A percentile compares a stretch with the other conserved stretches of the same genome.
These are phyloP conservation scores for Thielaviopsis cerberus DNA, from an alignment of 2,329 filamentous ascomycete genomes.

Conservation along the genomic window DNA sequence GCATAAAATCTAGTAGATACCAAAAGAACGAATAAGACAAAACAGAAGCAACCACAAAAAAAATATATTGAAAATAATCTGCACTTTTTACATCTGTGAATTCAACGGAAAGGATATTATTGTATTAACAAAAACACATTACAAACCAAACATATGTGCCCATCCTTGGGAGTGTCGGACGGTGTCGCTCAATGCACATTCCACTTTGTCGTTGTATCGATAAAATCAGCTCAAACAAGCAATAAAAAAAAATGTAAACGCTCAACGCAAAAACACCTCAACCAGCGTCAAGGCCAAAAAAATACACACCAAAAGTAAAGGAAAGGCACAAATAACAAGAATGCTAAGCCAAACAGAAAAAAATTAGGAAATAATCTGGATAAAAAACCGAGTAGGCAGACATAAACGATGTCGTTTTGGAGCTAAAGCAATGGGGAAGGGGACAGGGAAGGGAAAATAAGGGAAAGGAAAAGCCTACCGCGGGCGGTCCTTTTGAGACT, in stretches of 20 bases:
- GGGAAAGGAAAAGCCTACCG: constrained; percentile 15
- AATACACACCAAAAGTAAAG: neutral
- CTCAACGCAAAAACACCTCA: neutral
- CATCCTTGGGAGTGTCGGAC: too few species aligned
- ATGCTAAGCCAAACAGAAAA: constrained; percentile 1
- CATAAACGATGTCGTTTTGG: neutral
- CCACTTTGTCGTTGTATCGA: too few species aligned
- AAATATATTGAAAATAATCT: constrained; percentile 5
- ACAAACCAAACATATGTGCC: too few species aligned
- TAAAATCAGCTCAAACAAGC: neutral
- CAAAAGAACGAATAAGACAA: constrained; percentile 8
- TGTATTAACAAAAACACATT: neutral
- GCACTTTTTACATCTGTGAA: neutral
- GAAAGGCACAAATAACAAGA: neutral
- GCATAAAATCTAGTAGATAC: constrained; percentile 11
- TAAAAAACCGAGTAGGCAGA: neutral
- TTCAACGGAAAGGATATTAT: neutral
- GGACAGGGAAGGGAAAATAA: constrained; percentile 14
- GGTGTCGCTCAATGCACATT: too few species aligned
- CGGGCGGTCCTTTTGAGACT: neutral
- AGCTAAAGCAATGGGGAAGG: constrained; percentile 9
- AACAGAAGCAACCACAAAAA: constrained; percentile 11
- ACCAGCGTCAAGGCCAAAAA: neutral
- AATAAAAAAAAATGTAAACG: neutral
- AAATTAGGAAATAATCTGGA: neutral